Evolutionary conservation across 2,329 filamentous ascomycete genomes (phyloP).

Genomic region (Stemphylium lycopersici): DNA sequence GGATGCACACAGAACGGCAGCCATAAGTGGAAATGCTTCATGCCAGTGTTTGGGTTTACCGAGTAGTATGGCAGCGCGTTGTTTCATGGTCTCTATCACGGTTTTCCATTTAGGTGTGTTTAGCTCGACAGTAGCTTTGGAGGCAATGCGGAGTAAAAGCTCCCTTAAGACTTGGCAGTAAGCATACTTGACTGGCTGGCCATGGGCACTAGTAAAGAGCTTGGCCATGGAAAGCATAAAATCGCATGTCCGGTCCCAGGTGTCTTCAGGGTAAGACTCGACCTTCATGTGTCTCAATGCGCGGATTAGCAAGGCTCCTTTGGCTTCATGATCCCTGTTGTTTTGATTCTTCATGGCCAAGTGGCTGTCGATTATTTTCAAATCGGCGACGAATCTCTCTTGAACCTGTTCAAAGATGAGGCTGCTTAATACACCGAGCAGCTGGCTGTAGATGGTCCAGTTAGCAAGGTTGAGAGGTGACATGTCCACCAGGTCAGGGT

Average conservation of each 20-base stretch:
- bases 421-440: constrained; percentile 95
- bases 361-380: constrained; percentile 79
- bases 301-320: constrained; percentile 83
- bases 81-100: constrained; percentile 78
- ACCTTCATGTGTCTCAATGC: constrained; percentile 91
- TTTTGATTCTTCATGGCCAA: constrained; percentile 72
- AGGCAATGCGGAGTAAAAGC: constrained; percentile 84
- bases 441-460: constrained; percentile 90
- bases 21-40: constrained; percentile 85
- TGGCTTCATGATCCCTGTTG: constrained; percentile 74
- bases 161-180: constrained; percentile 93
- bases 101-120: constrained; percentile 84
- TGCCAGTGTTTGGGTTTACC: constrained; percentile 92
- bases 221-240: constrained; percentile 83
- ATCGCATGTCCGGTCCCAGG: constrained; percentile 86
- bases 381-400: constrained; percentile 78
- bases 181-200: constrained; percentile 86
- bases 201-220: constrained; percentile 84
- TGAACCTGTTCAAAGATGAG: constrained; percentile 87
- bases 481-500: constrained; percentile 77
- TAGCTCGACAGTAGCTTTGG: constrained; percentile 77
- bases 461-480: constrained; percentile 90
- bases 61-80: constrained; percentile 81
- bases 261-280: constrained; percentile 72
- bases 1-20: constrained; percentile 86